Conservation (phyloP, 768 basidiomycete species). For the Pleurotus ostreatus region DNA sequence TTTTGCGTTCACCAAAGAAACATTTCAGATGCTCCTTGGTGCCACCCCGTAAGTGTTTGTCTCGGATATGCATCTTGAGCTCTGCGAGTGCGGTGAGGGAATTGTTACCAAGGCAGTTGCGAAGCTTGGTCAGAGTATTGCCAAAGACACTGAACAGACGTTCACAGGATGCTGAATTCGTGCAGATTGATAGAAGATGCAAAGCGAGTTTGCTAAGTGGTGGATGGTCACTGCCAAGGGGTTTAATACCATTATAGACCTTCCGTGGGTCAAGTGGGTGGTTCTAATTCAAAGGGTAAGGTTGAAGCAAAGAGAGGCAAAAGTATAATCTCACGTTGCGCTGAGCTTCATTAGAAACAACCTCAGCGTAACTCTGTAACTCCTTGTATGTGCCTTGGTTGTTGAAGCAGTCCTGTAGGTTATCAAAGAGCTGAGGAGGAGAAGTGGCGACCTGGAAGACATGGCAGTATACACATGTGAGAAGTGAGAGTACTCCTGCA, state of each 20-base stretch:
- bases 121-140: slow-evolving; percentile 17
- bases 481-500: not conserved
- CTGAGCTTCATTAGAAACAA: not conserved
- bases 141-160: slow-evolving; percentile 18
- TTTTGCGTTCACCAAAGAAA: too few relatives aligned
- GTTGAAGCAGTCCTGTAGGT: slow-evolving; percentile 5
- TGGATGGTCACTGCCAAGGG: not conserved
- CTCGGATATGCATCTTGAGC: too few relatives aligned
- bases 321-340: not conserved
- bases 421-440: not conserved
- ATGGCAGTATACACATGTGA: not conserved
- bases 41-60: too few relatives aligned
- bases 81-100: too few relatives aligned
- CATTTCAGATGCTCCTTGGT: too few relatives aligned
- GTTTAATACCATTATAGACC: slow-evolving; percentile 1
- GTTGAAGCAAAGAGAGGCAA: not conserved
- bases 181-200: slow-evolving; percentile 15
- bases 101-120: slow-evolving; percentile 10
- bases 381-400: not conserved
- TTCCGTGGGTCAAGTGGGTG: slow-evolving; percentile 8
- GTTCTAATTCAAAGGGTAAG: not conserved
- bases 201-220: slow-evolving; percentile 16
- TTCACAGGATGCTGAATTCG: slow-evolving; percentile 21
- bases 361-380: not conserved
- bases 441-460: not conserved